Base-by-base conservation (phyloP, 2,329 filamentous ascomycete species). In the Dactylella cylindrospora region DNA sequence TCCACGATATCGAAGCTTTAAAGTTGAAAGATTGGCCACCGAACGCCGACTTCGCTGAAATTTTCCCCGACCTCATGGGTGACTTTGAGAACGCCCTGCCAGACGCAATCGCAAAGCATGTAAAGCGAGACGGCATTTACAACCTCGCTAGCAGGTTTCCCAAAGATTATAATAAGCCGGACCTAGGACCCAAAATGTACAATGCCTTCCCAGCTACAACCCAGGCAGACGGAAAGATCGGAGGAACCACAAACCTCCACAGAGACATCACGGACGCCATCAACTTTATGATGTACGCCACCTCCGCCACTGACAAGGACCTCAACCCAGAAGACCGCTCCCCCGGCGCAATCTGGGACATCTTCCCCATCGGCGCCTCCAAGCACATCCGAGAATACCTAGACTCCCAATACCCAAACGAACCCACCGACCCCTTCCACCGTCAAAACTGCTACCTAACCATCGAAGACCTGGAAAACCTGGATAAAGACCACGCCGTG, bases 161-260 rank as follows among this genome's bases (percentile, higher is more conserved):
- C 1, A 25, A 57, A 19, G 45, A 31, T 4, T 67, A 64, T 22
- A 67, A 66, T 22, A 64, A 57, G 20, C 69, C 69, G 1, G 69
- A 70, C 29, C 62, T 70, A 2, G 69, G 69, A 8, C 69, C 69
- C 5, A 70, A 70, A 44, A 70, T 70, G 69, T 70, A 70, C 25
- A 68, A 68, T 35, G 69, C 69, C 9, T 69, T 67, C 47, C 69
- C 69, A 2, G 65, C 69, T 6, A 23, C 32, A 15, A 23, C 51
- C 32, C 31, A 43, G 4, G 46, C 54, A 54, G 38, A 49, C 22
- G 59, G 60, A 7, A 55, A 46, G 35, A 50, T 67, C 19, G 65
- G 55, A 17, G 68, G 68, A 7, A 70, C 68, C 3, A 70, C 69
- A n/a, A 70, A 70, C 38, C 60, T 70, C 3, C 69, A 70, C 31